A percentile compares a stretch with the other conserved stretches of the same genome.
phyloP scores from a whole-genome alignment of 1,139 yeast genomes.

The Kurtzmaniella quercitrusa region DNA sequence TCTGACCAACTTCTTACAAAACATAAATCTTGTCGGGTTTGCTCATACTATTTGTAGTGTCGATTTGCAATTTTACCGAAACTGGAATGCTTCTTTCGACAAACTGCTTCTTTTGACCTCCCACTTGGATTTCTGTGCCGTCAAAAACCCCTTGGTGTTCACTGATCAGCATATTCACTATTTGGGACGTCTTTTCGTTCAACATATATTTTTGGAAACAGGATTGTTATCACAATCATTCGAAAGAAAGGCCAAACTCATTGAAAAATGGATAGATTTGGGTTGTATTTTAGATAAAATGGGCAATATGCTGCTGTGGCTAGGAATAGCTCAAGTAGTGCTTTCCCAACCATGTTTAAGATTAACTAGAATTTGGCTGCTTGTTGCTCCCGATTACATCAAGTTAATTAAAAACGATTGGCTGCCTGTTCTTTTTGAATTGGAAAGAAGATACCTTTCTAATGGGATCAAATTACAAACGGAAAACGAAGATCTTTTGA shows the following conservation, averaged over 20 bases:
- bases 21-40: slow-evolving; percentile 43
- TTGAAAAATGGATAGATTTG: slow-evolving; percentile 82
- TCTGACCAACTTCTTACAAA: slow-evolving; percentile 29
- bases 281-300: slow-evolving; percentile 73
- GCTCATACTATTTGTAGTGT: slow-evolving; percentile 55
- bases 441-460: slow-evolving; percentile 68
- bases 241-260: slow-evolving; percentile 56
- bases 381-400: slow-evolving; percentile 58
- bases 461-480: slow-evolving; percentile 19
- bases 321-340: slow-evolving; percentile 80
- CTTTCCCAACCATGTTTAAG: slow-evolving; percentile 83
- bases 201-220: slow-evolving; percentile 61
- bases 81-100: slow-evolving; percentile 72
- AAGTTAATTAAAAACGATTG: slow-evolving; percentile 74
- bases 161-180: slow-evolving; percentile 68
- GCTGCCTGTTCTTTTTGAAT: slow-evolving; percentile 91
- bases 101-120: slow-evolving; percentile 35
- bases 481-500: slow-evolving; percentile 17
- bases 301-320: slow-evolving; percentile 96
- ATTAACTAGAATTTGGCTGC: slow-evolving; percentile 70
- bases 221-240: slow-evolving; percentile 16
- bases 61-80: slow-evolving; percentile 49
- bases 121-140: slow-evolving; percentile 30
- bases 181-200: slow-evolving; percentile 64
- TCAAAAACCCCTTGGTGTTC: slow-evolving; percentile 53